Conservation (phyloP, 345 rosid species). For the Ailanthus altissimus region DNA sequence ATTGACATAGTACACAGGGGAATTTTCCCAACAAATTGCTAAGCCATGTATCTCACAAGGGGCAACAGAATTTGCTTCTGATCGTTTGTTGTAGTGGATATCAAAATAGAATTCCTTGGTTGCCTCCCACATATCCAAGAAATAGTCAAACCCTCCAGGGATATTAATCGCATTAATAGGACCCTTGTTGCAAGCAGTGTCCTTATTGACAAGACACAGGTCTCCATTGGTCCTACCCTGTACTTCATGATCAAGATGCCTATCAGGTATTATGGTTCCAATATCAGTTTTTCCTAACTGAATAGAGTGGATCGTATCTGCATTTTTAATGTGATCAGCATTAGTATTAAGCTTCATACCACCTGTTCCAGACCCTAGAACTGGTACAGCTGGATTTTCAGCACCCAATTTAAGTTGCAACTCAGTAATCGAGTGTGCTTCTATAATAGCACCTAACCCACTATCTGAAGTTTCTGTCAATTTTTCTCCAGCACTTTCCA, state of each 20-base stretch:
- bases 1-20: slow-evolving; percentile 81
- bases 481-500: slow-evolving; percentile 39
- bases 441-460: slow-evolving; percentile 42
- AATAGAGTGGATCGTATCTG: slow-evolving; percentile 16
- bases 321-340: slow-evolving; percentile 25
- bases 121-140: slow-evolving; percentile 79
- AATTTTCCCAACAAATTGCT: slow-evolving; percentile 86
- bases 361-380: slow-evolving; percentile 34
- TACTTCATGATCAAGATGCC: slow-evolving; percentile 19
- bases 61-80: slow-evolving; percentile 45
- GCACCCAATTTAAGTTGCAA: slow-evolving; percentile 24
- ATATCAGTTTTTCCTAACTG: slow-evolving; percentile 25
- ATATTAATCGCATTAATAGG: slow-evolving; percentile 66
- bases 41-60: slow-evolving; percentile 84
- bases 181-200: slow-evolving; percentile 52
- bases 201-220: slow-evolving; percentile 35
- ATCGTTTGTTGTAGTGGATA: slow-evolving; percentile 65
- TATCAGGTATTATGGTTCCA: slow-evolving; percentile 23
- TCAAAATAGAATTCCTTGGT: slow-evolving; percentile 79
- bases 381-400: slow-evolving; percentile 30
- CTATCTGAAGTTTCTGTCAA: slow-evolving; percentile 32
- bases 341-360: slow-evolving; percentile 21
- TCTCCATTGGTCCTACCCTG: slow-evolving; percentile 22
- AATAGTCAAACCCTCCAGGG: slow-evolving; percentile 82
- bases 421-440: slow-evolving; percentile 31